Conservation (phyloP, 2,329 filamentous ascomycete genomes). For the Epichloe typhina region DNA sequence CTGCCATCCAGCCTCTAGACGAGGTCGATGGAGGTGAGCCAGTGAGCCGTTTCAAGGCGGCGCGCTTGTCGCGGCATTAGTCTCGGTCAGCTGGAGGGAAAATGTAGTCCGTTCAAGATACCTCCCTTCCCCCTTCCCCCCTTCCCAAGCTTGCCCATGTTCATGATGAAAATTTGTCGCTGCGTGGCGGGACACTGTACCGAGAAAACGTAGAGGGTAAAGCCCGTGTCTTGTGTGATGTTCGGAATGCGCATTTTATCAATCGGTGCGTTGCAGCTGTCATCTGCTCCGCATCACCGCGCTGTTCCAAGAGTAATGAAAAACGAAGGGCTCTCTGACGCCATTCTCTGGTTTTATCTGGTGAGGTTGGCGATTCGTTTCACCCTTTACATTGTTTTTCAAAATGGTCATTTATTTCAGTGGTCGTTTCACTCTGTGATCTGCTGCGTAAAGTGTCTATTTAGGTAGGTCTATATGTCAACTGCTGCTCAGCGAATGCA, state of each 20-base stretch:
- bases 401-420: too few relatives aligned
- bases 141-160: background rate
- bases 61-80: slow-evolving; percentile 44
- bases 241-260: slow-evolving; percentile 25
- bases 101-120: background rate
- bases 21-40: slow-evolving; percentile 52
- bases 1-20: slow-evolving; percentile 52
- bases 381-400: slow-evolving; percentile 39
- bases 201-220: slow-evolving; percentile 7
- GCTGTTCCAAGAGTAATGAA: slow-evolving; percentile 42
- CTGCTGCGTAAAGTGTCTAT: too few relatives aligned
- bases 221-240: background rate
- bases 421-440: too few relatives aligned
- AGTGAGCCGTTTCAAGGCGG: slow-evolving; percentile 63
- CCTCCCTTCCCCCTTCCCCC: background rate
- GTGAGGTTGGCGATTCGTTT: slow-evolving; percentile 50
- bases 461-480: too few relatives aligned
- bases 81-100: background rate
- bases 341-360: slow-evolving; percentile 19
- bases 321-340: slow-evolving; percentile 48
- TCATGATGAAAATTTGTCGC: background rate
- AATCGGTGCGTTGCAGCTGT: slow-evolving; percentile 40
- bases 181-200: background rate
- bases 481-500: too few relatives aligned
- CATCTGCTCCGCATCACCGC: slow-evolving; percentile 41